Conservation (phyloP, 306 rosid species). For the Abrus pulchellus region DNA sequence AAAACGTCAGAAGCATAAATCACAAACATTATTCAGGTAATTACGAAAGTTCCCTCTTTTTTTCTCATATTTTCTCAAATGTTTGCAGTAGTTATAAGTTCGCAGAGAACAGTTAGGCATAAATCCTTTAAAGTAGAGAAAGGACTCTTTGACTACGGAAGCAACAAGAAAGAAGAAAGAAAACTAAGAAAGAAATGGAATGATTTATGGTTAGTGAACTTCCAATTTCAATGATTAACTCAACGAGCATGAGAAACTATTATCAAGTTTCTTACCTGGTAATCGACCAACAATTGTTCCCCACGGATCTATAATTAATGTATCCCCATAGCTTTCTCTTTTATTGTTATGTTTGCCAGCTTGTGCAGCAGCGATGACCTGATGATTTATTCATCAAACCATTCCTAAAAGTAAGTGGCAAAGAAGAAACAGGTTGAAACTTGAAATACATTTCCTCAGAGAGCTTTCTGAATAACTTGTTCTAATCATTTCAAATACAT, state of each 20-base stretch:
- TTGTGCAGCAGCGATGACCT: conserved; percentile 99
- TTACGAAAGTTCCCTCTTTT: background rate
- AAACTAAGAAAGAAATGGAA: background rate
- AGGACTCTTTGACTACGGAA: background rate
- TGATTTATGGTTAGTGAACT: background rate
- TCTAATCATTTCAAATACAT: conserved; percentile 18
- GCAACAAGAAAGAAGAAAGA: conserved; percentile 30
- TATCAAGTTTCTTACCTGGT: conserved; percentile 67
- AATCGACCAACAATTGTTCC: conserved; percentile 81
- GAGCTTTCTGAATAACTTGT: conserved; percentile 21
- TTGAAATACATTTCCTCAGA: conserved; percentile 18
- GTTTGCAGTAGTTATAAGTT: background rate
- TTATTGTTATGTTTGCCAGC: conserved; percentile 79
- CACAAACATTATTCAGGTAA: background rate
- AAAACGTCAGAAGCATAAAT: conserved; percentile 26
- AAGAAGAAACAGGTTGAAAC: conserved; percentile 8
- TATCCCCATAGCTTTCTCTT: conserved; percentile 91
- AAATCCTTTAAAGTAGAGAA: background rate
- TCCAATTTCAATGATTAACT: conserved; percentile 16
- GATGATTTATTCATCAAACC: conserved; percentile 50
- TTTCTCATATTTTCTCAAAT: background rate
- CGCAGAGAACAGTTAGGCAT: background rate
- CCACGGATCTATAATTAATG: conserved; percentile 96
- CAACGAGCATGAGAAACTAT: conserved; percentile 16
- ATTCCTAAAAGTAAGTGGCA: conserved; percentile 32